phyloP scores from a whole-genome alignment of 768 basidiomycete species.

The Amanita rimosa region DNA sequence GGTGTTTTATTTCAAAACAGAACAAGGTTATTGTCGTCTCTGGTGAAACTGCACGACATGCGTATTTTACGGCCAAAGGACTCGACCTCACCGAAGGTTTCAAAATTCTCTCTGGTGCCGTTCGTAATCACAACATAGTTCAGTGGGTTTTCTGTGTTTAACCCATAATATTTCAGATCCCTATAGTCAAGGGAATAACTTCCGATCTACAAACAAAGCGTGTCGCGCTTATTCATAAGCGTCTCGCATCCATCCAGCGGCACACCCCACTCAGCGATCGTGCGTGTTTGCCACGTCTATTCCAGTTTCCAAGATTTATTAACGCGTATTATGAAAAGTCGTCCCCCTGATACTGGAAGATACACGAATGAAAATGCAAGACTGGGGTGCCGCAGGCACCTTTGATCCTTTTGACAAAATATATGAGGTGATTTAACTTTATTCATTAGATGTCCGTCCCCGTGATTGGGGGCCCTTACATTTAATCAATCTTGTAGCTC shows the following conservation, averaged over 20 bases:
- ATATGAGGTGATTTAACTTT: conserved; percentile 40
- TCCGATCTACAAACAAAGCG: conserved; percentile 53
- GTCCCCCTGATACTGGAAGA: conserved; percentile 58
- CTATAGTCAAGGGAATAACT: conserved; percentile 66
- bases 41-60: conserved; percentile 55
- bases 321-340: conserved; percentile 27
- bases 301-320: conserved; percentile 8
- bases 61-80: conserved; percentile 59
- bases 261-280: conserved; percentile 48
- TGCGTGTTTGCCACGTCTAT: conserved; percentile 24
- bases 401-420: conserved; percentile 65
- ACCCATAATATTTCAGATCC: conserved; percentile 41
- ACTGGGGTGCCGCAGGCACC: conserved; percentile 53
- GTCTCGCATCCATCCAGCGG: conserved; percentile 51
- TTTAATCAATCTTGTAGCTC: conserved; percentile 28
- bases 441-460: conserved; percentile 6
- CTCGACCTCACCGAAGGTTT: conserved; percentile 75
- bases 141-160: conserved; percentile 9
- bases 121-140: conserved; percentile 25
- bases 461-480: conserved; percentile 6
- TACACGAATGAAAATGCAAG: conserved; percentile 45
- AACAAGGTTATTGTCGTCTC: conserved; percentile 69
- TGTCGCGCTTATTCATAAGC: conserved; percentile 60
- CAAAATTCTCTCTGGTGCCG: conserved; percentile 69
- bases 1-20: conserved; percentile 42